A percentile compares a stretch with the other conserved stretches of the same genome.
Conservation (phyloP, 2,329 filamentous ascomycete genomes). For the Trichothecium roseum region DNA sequence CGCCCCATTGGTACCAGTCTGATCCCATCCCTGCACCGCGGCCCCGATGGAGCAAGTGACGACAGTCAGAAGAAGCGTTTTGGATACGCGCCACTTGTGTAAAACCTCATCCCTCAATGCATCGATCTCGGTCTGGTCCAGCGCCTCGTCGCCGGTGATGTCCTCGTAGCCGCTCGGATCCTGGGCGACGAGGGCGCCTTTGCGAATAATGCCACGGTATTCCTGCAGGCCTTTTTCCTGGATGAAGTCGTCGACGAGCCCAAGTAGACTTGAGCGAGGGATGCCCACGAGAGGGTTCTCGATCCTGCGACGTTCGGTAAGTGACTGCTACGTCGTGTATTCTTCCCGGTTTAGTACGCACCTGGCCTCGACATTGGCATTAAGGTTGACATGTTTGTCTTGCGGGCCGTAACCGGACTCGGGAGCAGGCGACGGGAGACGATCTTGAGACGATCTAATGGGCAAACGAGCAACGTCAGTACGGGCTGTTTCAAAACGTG, state of each 20-base stretch:
- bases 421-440: constrained; percentile 18
- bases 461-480: constrained; percentile 8
- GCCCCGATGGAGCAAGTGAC: constrained; percentile 58
- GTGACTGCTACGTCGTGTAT: neutral
- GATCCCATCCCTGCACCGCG: constrained; percentile 61
- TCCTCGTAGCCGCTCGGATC: constrained; percentile 53
- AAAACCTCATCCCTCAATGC: constrained; percentile 50
- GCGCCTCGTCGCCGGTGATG: constrained; percentile 43
- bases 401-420: constrained; percentile 24
- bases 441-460: constrained; percentile 14
- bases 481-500: constrained; percentile 2
- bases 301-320: constrained; percentile 19
- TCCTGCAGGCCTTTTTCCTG: constrained; percentile 46
- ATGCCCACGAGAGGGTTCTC: constrained; percentile 42
- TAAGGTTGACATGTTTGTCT: constrained; percentile 28
- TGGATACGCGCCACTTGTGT: constrained; percentile 59
- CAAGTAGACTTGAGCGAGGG: constrained; percentile 37
- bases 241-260: constrained; percentile 52
- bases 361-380: constrained; percentile 35
- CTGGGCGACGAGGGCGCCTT: constrained; percentile 66
- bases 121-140: constrained; percentile 49
- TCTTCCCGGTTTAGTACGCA: constrained; percentile 13
- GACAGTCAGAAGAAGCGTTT: constrained; percentile 55
- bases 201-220: constrained; percentile 47
- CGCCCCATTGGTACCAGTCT: constrained; percentile 53